A percentile compares a stretch with the other conserved stretches of the same genome.
These are phyloP conservation scores for Podosphaera fusca DNA, from an alignment of 2,329 filamentous ascomycete genomes.

Conservation along the genomic window DNA sequence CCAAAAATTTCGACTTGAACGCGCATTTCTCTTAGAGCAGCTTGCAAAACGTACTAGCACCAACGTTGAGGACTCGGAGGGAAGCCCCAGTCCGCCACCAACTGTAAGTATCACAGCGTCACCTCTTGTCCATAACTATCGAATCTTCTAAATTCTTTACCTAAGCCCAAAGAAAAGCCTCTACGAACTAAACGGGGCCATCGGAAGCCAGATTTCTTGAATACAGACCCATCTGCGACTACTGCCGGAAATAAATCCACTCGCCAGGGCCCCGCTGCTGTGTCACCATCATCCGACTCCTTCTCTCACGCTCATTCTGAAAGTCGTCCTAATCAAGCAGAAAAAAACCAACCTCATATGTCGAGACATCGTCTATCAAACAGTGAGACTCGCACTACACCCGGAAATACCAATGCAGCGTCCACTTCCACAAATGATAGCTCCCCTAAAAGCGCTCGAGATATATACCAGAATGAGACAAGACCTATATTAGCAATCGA, in stretches of 20 bases:
- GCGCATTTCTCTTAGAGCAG: slow-evolving; percentile 52
- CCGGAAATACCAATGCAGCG: slow-evolving; percentile 1
- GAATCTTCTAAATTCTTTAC: not conserved
- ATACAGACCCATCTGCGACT: slow-evolving; percentile 16
- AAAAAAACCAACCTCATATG: slow-evolving; percentile 10
- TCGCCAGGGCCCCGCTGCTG: slow-evolving; percentile 23
- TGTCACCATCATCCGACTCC: slow-evolving; percentile 28
- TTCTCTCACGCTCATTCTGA: slow-evolving; percentile 27
- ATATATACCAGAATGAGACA: slow-evolving; percentile 13
- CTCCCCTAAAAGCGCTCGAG: slow-evolving; percentile 11
- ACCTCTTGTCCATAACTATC: slow-evolving; percentile 4
- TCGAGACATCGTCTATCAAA: slow-evolving; percentile 9
- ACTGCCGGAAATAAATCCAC: slow-evolving; percentile 22
- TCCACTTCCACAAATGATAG: slow-evolving; percentile 2
- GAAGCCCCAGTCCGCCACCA: slow-evolving; percentile 56
- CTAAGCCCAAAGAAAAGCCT: slow-evolving; percentile 55
- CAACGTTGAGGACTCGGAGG: slow-evolving; percentile 56
- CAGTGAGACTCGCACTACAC: slow-evolving; percentile 16
- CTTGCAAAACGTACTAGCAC: slow-evolving; percentile 51
- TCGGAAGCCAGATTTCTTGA: slow-evolving; percentile 29
- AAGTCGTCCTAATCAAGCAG: slow-evolving; percentile 9
- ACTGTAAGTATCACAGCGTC: slow-evolving; percentile 30
- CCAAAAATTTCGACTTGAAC: slow-evolving; percentile 75
- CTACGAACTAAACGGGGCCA: slow-evolving; percentile 52
- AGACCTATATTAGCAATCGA: slow-evolving; percentile 9